Conservation (phyloP, 257 asterid genomes). For the Cynanchum wilfordii region DNA sequence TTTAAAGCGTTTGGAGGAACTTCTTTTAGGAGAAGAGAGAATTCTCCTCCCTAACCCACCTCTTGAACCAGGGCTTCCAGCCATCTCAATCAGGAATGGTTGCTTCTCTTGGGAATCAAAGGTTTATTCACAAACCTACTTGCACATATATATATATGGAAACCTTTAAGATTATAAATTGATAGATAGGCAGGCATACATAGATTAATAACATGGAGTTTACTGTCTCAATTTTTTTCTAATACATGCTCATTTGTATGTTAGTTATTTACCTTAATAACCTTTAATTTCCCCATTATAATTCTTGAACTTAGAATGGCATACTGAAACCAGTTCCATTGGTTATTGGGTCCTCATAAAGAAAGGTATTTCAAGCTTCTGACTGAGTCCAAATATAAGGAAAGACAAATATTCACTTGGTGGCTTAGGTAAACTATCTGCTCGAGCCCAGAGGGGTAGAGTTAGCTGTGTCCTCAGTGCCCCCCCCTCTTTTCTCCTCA, state of each 20-base stretch:
- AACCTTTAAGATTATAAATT: not conserved
- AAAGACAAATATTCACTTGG: too few species aligned
- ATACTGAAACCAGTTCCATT: not conserved
- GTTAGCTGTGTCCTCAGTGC: too few species aligned
- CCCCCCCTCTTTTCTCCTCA: too few species aligned
- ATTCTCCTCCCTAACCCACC: slow-evolving; percentile 80
- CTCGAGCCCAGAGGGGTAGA: too few species aligned
- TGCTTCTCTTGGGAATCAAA: slow-evolving; percentile 89
- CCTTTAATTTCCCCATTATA: not conserved
- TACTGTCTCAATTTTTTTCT: not conserved
- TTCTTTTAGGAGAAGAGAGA: slow-evolving; percentile 77
- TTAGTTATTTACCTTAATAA: not conserved
- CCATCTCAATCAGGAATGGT: slow-evolving; percentile 88
- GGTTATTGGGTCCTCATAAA: not conserved
- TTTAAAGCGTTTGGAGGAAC: slow-evolving; percentile 84
- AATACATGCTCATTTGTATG: not conserved
- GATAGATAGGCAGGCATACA: not conserved
- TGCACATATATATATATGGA: not conserved
- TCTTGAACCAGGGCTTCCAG: slow-evolving; percentile 71
- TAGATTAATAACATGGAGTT: not conserved
- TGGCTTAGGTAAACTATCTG: too few species aligned
- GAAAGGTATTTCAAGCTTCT: not conserved
- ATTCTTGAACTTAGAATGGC: not conserved
- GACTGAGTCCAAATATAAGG: not conserved
- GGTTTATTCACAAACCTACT: slow-evolving; percentile 32